phyloP scores from a whole-genome alignment of 345 rosid genomes.

The Litchi chinensis region DNA sequence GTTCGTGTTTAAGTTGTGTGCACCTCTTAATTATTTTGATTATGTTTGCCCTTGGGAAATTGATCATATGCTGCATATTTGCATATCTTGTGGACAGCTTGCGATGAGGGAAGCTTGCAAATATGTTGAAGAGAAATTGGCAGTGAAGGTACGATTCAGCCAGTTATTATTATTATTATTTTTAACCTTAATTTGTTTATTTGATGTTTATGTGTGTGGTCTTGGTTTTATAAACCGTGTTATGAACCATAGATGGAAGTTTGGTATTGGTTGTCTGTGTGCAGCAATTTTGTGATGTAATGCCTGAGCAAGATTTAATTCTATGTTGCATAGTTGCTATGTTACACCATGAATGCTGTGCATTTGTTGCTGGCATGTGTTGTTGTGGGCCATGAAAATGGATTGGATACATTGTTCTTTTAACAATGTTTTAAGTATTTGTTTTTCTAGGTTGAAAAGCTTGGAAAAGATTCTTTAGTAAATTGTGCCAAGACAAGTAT shows the following conservation, averaged over 20 bases:
- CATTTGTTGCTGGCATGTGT: background rate
- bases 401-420: background rate
- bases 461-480: constrained; percentile 84
- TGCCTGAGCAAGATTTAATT: background rate
- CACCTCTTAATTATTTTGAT: background rate
- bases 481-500: constrained; percentile 98
- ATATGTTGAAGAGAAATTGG: constrained; percentile 87
- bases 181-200: background rate
- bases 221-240: background rate
- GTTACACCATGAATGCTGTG: background rate
- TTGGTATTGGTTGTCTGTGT: background rate
- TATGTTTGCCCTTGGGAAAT: background rate
- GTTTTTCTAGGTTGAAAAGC: constrained; percentile 79
- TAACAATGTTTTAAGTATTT: background rate
- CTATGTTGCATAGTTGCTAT: background rate
- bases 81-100: constrained; percentile 51
- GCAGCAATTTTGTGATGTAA: background rate
- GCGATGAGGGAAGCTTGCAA: constrained; percentile 99
- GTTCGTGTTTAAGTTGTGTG: background rate
- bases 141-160: constrained; percentile 60
- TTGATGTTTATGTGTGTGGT: background rate
- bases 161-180: constrained; percentile 3
- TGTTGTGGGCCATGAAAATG: background rate
- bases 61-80: background rate
- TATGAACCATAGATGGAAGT: background rate